These are phyloP conservation scores for Hordeum pubiflorum DNA, from an alignment of 202 grass and related monocot species.

Conservation along the genomic window DNA sequence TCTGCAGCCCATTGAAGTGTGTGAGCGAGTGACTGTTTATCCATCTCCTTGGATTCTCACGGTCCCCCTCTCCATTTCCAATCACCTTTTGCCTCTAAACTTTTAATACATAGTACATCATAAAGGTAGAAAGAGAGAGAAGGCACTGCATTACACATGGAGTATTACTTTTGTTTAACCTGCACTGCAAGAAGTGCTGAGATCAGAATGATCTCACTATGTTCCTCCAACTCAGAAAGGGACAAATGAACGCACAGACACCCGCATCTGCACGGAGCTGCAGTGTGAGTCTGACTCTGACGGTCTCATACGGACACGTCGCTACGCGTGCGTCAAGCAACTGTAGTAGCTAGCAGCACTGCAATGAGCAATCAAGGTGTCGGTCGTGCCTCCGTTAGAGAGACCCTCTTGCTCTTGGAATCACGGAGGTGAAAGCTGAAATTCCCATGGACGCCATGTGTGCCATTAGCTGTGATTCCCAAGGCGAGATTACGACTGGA, in stretches of 20 bases:
- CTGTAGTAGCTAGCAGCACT: background rate
- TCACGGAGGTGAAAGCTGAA: background rate
- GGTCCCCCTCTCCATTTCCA: background rate
- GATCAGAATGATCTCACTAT: background rate
- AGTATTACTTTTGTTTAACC: background rate
- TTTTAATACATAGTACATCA: background rate
- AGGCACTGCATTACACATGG: background rate
- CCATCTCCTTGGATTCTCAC: slow-evolving; percentile 31
- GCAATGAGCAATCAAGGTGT: background rate
- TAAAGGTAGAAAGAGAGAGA: slow-evolving; percentile 13
- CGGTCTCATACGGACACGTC: background rate
- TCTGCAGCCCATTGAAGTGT: background rate
- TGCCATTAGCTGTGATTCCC: background rate
- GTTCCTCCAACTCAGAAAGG: background rate
- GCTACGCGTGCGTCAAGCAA: background rate
- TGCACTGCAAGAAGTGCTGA: background rate
- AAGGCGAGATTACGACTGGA: background rate
- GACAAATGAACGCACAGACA: background rate
- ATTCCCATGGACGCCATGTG: background rate
- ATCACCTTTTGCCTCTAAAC: slow-evolving; percentile 16
- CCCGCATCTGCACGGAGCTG: background rate
- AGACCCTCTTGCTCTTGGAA: background rate
- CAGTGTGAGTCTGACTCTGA: slow-evolving; percentile 14
- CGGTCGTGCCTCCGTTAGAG: slow-evolving; percentile 5
- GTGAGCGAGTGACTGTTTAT: background rate